Conservation (phyloP, 805 yeast species). For the Yueomyces sp. region DNA sequence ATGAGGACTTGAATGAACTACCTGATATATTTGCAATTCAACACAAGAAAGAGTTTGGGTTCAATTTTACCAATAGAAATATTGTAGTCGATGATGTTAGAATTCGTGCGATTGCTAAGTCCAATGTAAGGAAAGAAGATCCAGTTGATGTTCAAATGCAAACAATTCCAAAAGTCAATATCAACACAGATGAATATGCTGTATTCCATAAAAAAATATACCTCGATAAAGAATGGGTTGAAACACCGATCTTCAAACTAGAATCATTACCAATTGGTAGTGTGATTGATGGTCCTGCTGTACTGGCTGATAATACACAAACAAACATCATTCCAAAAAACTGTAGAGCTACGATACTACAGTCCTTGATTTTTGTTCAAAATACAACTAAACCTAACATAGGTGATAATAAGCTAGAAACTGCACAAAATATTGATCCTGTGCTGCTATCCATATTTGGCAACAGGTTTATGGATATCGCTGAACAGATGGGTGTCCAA, state of each 20-base stretch:
- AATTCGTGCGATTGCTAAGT: constrained; percentile 60
- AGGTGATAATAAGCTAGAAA: constrained; percentile 7
- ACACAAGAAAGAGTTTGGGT: constrained; percentile 66
- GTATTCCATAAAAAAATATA: constrained; percentile 34
- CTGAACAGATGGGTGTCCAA: constrained; percentile 80
- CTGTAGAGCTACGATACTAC: constrained; percentile 40
- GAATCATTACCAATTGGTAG: constrained; percentile 43
- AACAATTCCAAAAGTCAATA: constrained; percentile 15
- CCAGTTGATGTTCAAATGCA: constrained; percentile 42
- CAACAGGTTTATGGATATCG: constrained; percentile 80
- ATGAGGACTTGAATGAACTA: constrained; percentile 23
- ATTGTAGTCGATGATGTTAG: constrained; percentile 62
- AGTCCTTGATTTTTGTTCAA: constrained; percentile 47
- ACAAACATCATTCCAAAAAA: constrained; percentile 62
- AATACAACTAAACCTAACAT: constrained; percentile 8
- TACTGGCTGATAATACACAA: constrained; percentile 70
- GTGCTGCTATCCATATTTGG: constrained; percentile 64
- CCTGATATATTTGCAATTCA: constrained; percentile 33
- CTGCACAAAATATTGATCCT: constrained; percentile 40
- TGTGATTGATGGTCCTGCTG: constrained; percentile 53
- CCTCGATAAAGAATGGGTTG: constrained; percentile 38
- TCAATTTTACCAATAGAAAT: constrained; percentile 41
- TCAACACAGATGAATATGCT: constrained; percentile 16
- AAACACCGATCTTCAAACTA: constrained; percentile 43
- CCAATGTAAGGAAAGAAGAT: constrained; percentile 28